These are phyloP conservation scores for Isabelozyma heimii DNA, from an alignment of 805 yeast genomes.

Conservation along the genomic window DNA sequence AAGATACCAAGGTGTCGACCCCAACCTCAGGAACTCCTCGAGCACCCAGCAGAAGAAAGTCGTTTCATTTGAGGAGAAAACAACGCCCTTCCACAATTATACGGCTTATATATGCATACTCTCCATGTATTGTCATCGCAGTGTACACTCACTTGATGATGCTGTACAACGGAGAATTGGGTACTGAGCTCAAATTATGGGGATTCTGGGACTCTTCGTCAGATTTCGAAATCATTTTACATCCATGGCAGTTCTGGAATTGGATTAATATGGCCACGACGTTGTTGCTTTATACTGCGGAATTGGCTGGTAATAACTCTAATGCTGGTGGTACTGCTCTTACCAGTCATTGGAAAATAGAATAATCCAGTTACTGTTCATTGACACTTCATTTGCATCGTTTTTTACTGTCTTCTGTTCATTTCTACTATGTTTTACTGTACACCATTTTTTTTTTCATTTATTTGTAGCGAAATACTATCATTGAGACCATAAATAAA, in stretches of 20 bases:
- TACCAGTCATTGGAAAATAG: constrained; percentile 45
- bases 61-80: constrained; percentile 12
- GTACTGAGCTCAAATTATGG: constrained; percentile 60
- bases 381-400: neutral
- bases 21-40: constrained; percentile 8
- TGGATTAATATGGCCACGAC: constrained; percentile 90
- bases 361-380: constrained; percentile 13
- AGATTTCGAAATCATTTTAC: constrained; percentile 33
- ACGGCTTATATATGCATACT: constrained; percentile 74
- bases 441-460: neutral
- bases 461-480: no score
- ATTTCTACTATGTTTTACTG: neutral
- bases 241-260: constrained; percentile 96
- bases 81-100: constrained; percentile 38
- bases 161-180: constrained; percentile 79
- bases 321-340: constrained; percentile 30
- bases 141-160: constrained; percentile 92
- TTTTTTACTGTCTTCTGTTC: neutral
- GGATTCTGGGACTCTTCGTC: constrained; percentile 42
- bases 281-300: constrained; percentile 74
- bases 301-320: constrained; percentile 49
- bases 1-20: constrained; percentile 6
- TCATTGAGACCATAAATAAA: no score
- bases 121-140: constrained; percentile 92
- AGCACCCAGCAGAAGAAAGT: constrained; percentile 3